Base-by-base conservation (phyloP, 2,329 filamentous ascomycete species). In the Bertia moriformis region DNA sequence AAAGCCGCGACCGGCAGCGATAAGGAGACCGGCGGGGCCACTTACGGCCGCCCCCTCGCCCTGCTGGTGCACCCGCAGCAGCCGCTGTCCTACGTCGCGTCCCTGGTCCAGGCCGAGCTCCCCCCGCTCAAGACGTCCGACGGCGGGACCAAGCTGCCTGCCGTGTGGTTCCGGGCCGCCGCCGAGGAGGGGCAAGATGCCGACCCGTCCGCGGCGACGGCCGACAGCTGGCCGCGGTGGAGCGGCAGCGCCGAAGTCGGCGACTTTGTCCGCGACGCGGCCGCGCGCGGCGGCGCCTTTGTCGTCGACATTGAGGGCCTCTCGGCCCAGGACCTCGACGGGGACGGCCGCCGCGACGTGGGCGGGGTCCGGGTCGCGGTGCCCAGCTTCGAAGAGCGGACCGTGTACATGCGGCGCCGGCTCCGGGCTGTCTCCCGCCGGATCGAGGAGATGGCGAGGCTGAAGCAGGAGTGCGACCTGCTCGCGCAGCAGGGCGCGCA, bases 261-360 rank as follows among this genome's bases (percentile, higher is more conserved):
- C 7, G 88, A 94, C 59, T 95, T 95, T 51, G 91, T 95, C 46
- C 77, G 86, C 7, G 88, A 95, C 53, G 87, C 88, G 0, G n/a
- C n/a, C n/a, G 84, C 87, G 0, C 69, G 84, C 3, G 84, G 83
- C 0, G 76, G 83, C 40, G 85, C 93, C 52, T 94, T 95, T 51
- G 76, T 81, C 3, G 77, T 95, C 33, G 75, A 81, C 39, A 84
- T 95, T 41, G 82, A 93, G 52, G 84, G 84, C 0, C 66, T 67
- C 0, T 62, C 67, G 1, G 7, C 22, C 7, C 61, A 65, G 41
- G 45, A 55, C 10, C 47, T 59, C 12, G 32, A 18, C 32, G 7
- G 17, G 14, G 14, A 36, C 15, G 32, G 14, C 32, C 7, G 17
- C 7, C 14, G 14, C 7, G 17, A 36, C 14, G 14, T 36, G 10